Base-by-base conservation (phyloP, 1,139 yeast species). In the Geotrichum candidum region DNA sequence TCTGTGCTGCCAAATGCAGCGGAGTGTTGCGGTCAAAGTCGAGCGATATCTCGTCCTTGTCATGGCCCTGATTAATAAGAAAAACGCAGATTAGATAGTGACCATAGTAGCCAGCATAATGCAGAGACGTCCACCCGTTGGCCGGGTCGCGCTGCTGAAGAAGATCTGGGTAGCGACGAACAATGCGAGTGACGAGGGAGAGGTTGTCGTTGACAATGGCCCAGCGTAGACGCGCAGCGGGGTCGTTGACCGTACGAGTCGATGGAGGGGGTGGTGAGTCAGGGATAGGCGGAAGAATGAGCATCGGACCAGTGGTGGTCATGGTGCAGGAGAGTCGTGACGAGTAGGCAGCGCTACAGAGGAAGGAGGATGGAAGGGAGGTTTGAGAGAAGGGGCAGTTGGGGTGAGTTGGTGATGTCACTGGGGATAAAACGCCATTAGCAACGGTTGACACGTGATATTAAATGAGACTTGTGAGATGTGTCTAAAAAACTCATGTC, bases 61-160 rank as follows among this genome's bases (percentile, higher is more conserved):
- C 87, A 65, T 82, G 85, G 6, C 85, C 84, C 58, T 78, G 70
- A 53, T 77, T 78, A 33, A 83, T 77, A 57, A 83, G 72, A 64
- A 67, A 70, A 23, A 86, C 90, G 70, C 96, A 88, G 6, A 90
- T 82, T 63, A 90, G 81, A 70, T 88, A 89, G 67, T 88, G 83
- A 41, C 97, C 97, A 68, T 88, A 77, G 70, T 76, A 88, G 9
- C 96, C 85, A 0, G 97, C 94, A 74, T 90, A 91, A 74, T 92
- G 98, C 57, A 92, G 79, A 59, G 90, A 88, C 53, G 89, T 81
- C 97, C 97, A 92, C 0, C 98, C 98, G 68, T 87, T 84, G 53
- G 77, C 64, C 13, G 86, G 78, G 72, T 94, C 92, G 27, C 85
- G 80, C 70, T 91, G 90, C 61, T 87, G 84, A 74, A 95, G 77